Evolutionary conservation across 2,329 filamentous ascomycete species (phyloP), one percentile per base, ranked within the genome.

Genomic region (Cryphonectria naterciae): DNA sequence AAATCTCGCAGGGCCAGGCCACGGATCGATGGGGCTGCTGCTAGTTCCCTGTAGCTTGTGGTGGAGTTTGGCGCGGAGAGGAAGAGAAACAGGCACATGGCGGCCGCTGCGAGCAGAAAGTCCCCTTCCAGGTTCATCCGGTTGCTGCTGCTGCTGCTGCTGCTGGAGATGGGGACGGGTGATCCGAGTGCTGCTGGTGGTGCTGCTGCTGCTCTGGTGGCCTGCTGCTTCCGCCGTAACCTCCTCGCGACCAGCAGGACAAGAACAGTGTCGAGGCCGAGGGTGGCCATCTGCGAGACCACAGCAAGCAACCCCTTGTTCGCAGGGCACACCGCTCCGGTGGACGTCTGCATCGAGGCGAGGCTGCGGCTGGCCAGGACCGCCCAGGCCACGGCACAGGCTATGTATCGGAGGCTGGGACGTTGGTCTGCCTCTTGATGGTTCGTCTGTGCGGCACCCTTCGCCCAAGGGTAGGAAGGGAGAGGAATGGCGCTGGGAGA

Each of bases 251-350:
- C 10, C 22, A 67, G 22, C 22, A 60, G 28, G 35, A 67, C 15
- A 22, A 46, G 35, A 4, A 11, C 11, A 13, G n/a, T 37, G 35
- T 58, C 65, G 22, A 67, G 22, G 37, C 49, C 52, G 60, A 62
- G 35, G 19, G n/a, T 35, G 35, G 22, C 35, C 10, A 54, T 2
- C 66, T 68, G 66, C 22, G 64, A 32, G 10, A 22, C 28, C 25
- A 68, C 46, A 28, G 58, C 66, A 5, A 28, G 66, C 66, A 58
- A 68, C 17, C 15, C 22, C 13, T 43, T 39, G 41, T 46, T 15
- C 5, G 41, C 11, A 35, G 66, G 66, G 32, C 66, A 68, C 28
- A 68, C 66, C 15, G 17, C 25, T 2, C 66, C 66, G 13, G 66
- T 68, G 15, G 58, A 49, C 4, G 22, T 32, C 39, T 39, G 56